Percentiles rank a stretch among this genome's conserved stretches.
phyloP scores from a whole-genome alignment of 1,284 basidiomycete species.

The Pterulicium gracile region DNA sequence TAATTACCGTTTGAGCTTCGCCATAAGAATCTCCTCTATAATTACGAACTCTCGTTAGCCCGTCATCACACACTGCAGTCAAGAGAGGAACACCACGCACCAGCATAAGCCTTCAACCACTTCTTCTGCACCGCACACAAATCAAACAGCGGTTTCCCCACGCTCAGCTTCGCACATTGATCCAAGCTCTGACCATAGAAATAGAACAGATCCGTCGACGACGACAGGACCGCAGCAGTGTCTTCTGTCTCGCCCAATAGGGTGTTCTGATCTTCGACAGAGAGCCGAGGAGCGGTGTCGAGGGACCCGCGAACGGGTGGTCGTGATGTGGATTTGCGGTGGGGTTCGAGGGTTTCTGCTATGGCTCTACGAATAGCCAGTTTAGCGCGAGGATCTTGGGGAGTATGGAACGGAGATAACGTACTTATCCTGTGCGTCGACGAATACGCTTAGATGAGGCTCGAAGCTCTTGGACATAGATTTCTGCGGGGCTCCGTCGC shows the following conservation, averaged over 20 bases:
- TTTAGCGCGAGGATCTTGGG: background rate
- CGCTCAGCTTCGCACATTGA: constrained; percentile 83
- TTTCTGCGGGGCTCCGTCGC: constrained; percentile 36
- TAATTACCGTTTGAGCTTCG: constrained; percentile 61
- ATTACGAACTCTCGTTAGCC: background rate
- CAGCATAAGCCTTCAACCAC: constrained; percentile 91
- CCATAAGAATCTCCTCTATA: constrained; percentile 75
- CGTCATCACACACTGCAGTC: too few species aligned
- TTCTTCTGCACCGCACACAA: constrained; percentile 78
- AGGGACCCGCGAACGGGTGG: constrained; percentile 50
- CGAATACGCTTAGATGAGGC: constrained; percentile 84
- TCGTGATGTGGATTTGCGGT: constrained; percentile 48
- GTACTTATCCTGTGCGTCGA: constrained; percentile 93
- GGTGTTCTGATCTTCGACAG: too few species aligned
- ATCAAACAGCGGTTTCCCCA: constrained; percentile 72
- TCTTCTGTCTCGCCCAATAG: constrained; percentile 35
- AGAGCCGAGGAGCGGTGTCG: constrained; percentile 41
- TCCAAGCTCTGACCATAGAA: constrained; percentile 95
- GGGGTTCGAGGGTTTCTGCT: constrained; percentile 72
- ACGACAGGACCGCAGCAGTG: constrained; percentile 70
- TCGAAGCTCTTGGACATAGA: constrained; percentile 85
- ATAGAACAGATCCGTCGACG: constrained; percentile 95
- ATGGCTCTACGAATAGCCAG: constrained; percentile 43
- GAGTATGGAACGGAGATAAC: constrained; percentile 13
- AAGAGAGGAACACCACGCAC: constrained; percentile 29